A percentile compares a stretch with the other conserved stretches of the same genome.
phyloP scores from a whole-genome alignment of 768 basidiomycete genomes.

The Hypholoma fasciculare region DNA sequence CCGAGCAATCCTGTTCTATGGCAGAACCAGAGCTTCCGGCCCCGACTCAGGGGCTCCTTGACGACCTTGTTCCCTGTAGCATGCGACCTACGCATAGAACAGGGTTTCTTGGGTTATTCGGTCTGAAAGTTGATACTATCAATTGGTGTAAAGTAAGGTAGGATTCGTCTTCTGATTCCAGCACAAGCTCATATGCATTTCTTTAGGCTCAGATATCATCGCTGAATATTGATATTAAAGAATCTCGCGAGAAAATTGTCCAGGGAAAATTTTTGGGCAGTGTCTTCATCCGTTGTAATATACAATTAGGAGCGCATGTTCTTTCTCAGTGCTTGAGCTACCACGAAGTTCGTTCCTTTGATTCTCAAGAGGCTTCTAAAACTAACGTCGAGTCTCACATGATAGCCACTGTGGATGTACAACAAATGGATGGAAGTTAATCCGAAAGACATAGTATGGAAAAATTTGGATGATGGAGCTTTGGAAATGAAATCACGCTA shows the following conservation, averaged over 20 bases:
- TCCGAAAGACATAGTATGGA: slow-evolving; percentile 59
- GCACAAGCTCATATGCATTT: background rate
- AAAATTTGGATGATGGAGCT: slow-evolving; percentile 51
- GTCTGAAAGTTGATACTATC: slow-evolving; percentile 67
- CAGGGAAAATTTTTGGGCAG: slow-evolving; percentile 51
- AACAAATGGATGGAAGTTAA: slow-evolving; percentile 61
- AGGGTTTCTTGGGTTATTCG: slow-evolving; percentile 49
- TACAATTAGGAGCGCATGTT: slow-evolving; percentile 75
- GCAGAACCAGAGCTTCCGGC: slow-evolving; percentile 20
- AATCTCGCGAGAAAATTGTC: slow-evolving; percentile 32
- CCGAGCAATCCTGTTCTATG: slow-evolving; percentile 17
- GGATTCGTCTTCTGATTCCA: background rate
- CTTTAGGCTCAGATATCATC: slow-evolving; percentile 50
- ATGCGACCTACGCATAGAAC: slow-evolving; percentile 55
- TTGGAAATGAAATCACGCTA: slow-evolving; percentile 56
- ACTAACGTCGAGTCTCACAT: background rate
- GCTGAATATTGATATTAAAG: slow-evolving; percentile 43
- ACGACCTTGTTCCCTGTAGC: slow-evolving; percentile 51
- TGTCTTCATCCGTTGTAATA: slow-evolving; percentile 67
- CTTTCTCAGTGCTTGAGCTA: slow-evolving; percentile 60
- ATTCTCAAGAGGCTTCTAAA: slow-evolving; percentile 6
- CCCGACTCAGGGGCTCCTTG: slow-evolving; percentile 35
- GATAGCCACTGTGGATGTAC: slow-evolving; percentile 54
- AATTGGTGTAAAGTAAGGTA: slow-evolving; percentile 54
- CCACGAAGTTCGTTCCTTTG: slow-evolving; percentile 37